A percentile compares a stretch with the other conserved stretches of the same genome.
phyloP scores from a whole-genome alignment of 306 rosid species.

The Vigna trinervia region DNA sequence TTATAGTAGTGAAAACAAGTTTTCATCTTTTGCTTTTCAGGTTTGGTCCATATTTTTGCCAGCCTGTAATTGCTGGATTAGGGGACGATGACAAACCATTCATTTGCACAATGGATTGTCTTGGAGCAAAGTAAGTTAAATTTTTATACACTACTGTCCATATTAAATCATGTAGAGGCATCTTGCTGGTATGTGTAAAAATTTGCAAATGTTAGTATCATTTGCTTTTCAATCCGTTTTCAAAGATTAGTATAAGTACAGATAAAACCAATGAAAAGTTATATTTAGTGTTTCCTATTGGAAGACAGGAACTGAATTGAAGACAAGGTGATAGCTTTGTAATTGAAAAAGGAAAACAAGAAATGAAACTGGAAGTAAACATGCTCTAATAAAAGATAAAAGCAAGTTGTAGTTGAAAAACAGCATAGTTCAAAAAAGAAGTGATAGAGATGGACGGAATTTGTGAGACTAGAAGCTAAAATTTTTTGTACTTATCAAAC shows the following conservation, averaged over 20 bases:
- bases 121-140: constrained; percentile 93
- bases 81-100: constrained; percentile 89
- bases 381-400: neutral
- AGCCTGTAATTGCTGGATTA: constrained; percentile 96
- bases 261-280: too few relatives aligned
- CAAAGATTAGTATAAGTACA: too few relatives aligned
- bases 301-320: too few relatives aligned
- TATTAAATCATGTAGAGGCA: constrained; percentile 29
- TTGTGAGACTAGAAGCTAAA: constrained; percentile 7
- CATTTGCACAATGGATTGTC: constrained; percentile 95
- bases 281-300: too few relatives aligned
- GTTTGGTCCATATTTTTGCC: constrained; percentile 96
- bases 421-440: neutral
- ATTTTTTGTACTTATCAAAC: neutral
- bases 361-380: too few relatives aligned
- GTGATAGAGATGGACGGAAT: constrained; percentile 1
- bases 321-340: too few relatives aligned
- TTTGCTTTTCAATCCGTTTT: too few relatives aligned
- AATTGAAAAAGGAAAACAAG: too few relatives aligned
- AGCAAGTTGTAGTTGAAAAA: neutral
- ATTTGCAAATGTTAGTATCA: constrained; percentile 16
- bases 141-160: neutral
- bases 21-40: constrained; percentile 50
- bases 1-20: constrained; percentile 24
- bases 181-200: neutral